phyloP scores from a whole-genome alignment of 1,284 basidiomycete species.

The Macrocystidia cucumis region DNA sequence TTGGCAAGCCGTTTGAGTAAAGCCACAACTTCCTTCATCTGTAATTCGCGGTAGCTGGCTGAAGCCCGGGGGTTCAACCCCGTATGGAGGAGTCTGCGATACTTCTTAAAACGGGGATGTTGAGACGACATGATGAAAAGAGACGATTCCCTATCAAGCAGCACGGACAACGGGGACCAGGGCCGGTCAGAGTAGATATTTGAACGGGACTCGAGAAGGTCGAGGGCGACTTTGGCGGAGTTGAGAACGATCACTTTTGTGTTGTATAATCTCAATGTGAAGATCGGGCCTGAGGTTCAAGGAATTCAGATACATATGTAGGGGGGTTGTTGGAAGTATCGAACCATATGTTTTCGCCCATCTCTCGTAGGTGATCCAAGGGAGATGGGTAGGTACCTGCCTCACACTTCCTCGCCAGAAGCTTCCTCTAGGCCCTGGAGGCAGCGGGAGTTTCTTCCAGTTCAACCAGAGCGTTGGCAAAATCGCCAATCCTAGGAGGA shows the following conservation, averaged over 20 bases:
- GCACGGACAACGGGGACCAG: conserved; percentile 3
- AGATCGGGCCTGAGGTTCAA: neutral
- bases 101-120: conserved; percentile 27
- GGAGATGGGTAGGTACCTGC: no score
- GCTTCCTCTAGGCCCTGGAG: no score
- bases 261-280: conserved; percentile 4
- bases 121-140: conserved; percentile 31
- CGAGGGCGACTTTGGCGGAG: conserved; percentile 9
- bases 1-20: conserved; percentile 22
- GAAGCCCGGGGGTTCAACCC: conserved; percentile 26
- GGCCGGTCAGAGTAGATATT: conserved; percentile 13
- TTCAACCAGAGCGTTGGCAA: no score
- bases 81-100: conserved; percentile 27
- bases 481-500: no score
- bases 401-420: no score
- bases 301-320: neutral
- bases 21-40: conserved; percentile 22
- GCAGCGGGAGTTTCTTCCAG: no score
- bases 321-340: no score
- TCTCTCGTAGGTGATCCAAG: conserved; percentile 1
- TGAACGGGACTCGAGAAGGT: conserved; percentile 11
- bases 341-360: conserved; percentile 1
- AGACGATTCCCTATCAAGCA: conserved; percentile 27
- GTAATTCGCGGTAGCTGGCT: conserved; percentile 20
- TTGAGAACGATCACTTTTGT: conserved; percentile 9